Percentiles rank a stretch among this genome's conserved stretches.
phyloP scores from a whole-genome alignment of 1,284 basidiomycete species.

The Ceratobasidium sp. region DNA sequence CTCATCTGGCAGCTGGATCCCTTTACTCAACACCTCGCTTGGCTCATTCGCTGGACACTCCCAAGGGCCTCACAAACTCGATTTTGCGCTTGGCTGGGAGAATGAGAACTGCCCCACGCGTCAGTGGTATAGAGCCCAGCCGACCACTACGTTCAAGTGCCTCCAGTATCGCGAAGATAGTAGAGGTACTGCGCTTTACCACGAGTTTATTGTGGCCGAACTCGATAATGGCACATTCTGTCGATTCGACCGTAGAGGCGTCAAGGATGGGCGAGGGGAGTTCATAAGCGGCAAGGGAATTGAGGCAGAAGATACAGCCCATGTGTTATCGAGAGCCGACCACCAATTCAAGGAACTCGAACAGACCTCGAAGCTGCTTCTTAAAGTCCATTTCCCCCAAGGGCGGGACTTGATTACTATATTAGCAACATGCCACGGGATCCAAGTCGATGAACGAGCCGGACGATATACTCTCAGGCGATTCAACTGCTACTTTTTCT shows the following conservation, averaged over 20 bases:
- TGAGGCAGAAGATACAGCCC: slow-evolving; percentile 12
- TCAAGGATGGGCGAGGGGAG: background rate
- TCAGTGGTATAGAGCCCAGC: slow-evolving; percentile 22
- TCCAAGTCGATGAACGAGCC: slow-evolving; percentile 7
- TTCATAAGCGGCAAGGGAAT: background rate
- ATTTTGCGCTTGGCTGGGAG: background rate
- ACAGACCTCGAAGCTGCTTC: background rate
- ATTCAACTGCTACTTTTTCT: slow-evolving; percentile 40
- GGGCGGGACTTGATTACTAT: slow-evolving; percentile 16
- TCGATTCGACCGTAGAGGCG: slow-evolving; percentile 20
- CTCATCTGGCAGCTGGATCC: background rate
- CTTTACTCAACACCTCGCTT: slow-evolving; percentile 2
- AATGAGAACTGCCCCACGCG: background rate
- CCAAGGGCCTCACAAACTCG: background rate
- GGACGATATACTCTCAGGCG: slow-evolving; percentile 3
- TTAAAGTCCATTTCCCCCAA: background rate
- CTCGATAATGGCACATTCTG: slow-evolving; percentile 15
- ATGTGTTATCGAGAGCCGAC: background rate
- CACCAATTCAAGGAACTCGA: background rate
- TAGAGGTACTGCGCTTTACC: background rate
- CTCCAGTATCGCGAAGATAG: slow-evolving; percentile 23
- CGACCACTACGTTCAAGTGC: background rate
- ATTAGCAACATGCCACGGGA: slow-evolving; percentile 18
- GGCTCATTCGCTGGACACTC: background rate
- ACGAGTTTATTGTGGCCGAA: slow-evolving; percentile 32